A percentile compares a stretch with the other conserved stretches of the same genome.
These are phyloP conservation scores for Tricholoma hemisulphureum DNA, from an alignment of 768 basidiomycete species.

Conservation along the genomic window DNA sequence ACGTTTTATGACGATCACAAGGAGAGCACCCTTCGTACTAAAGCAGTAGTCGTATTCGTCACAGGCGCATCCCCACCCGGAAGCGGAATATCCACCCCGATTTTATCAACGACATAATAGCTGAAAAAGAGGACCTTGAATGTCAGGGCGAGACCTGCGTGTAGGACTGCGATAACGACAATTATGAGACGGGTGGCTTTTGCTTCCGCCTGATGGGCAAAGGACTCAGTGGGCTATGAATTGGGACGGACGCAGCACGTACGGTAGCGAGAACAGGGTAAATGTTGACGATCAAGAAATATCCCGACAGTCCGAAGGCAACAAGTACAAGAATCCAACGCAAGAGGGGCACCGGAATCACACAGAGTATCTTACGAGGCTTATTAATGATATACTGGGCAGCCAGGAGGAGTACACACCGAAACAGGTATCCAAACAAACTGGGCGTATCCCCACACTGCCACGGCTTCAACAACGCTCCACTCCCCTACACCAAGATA, in stretches of 20 bases:
- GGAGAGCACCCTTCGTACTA: constrained; percentile 13
- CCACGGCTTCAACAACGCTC: constrained; percentile 79
- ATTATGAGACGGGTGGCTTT: constrained; percentile 84
- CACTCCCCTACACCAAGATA: constrained; percentile 91
- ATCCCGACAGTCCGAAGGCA: constrained; percentile 80
- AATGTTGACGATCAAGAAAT: constrained; percentile 80
- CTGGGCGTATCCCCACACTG: constrained; percentile 78
- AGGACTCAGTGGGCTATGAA: background rate
- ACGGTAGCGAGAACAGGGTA: constrained; percentile 89
- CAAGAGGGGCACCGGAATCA: constrained; percentile 78
- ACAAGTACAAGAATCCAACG: constrained; percentile 77
- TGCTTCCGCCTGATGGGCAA: constrained; percentile 65
- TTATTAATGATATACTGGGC: background rate
- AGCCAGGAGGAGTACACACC: constrained; percentile 33
- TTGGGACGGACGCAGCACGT: constrained; percentile 26
- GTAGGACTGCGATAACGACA: constrained; percentile 69
- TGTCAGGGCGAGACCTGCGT: constrained; percentile 76
- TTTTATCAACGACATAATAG: constrained; percentile 48
- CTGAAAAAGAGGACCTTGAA: constrained; percentile 78
- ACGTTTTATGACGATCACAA: background rate
- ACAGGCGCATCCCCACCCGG: constrained; percentile 39
- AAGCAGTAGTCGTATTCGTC: constrained; percentile 22
- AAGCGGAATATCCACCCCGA: constrained; percentile 40
- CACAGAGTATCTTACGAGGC: constrained; percentile 65
- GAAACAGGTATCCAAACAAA: constrained; percentile 90